phyloP scores from a whole-genome alignment of 345 rosid genomes.

The Hevea brasiliensis region DNA sequence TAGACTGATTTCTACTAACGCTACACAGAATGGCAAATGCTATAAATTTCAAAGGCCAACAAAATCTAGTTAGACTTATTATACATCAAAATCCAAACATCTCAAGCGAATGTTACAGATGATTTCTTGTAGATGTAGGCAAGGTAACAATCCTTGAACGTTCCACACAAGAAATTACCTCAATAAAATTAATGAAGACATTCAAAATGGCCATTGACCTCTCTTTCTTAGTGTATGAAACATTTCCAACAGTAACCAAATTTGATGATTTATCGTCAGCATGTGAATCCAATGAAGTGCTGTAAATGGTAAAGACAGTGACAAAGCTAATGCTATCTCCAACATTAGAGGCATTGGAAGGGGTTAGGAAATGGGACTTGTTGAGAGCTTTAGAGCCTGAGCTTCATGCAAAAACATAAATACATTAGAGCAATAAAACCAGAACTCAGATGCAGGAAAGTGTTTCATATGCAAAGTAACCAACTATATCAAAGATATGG shows the following conservation, averaged over 20 bases:
- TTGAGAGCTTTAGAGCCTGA: conserved; percentile 76
- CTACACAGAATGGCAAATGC: background rate
- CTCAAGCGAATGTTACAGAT: too few relatives aligned
- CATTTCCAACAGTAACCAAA: conserved; percentile 68
- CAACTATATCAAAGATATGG: background rate
- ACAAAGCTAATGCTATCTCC: conserved; percentile 58
- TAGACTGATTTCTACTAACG: background rate
- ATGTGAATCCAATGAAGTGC: conserved; percentile 36
- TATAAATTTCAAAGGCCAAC: background rate
- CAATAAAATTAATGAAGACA: conserved; percentile 65
- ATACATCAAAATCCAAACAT: background rate
- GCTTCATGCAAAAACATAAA: background rate
- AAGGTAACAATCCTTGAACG: background rate
- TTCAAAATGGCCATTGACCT: conserved; percentile 71
- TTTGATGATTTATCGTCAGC: conserved; percentile 40
- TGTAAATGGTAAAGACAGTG: conserved; percentile 72
- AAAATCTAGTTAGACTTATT: background rate
- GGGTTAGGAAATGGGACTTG: conserved; percentile 42
- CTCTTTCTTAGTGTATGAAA: conserved; percentile 62
- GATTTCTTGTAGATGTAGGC: background rate
- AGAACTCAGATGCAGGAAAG: background rate
- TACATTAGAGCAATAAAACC: background rate
- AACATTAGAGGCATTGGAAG: conserved; percentile 29
- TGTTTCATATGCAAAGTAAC: background rate
- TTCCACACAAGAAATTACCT: conserved; percentile 38